Percentiles rank a stretch among this genome's conserved stretches.
Conservation (phyloP, 495 filamentous ascomycete species). For the Usnea hakonensis region DNA sequence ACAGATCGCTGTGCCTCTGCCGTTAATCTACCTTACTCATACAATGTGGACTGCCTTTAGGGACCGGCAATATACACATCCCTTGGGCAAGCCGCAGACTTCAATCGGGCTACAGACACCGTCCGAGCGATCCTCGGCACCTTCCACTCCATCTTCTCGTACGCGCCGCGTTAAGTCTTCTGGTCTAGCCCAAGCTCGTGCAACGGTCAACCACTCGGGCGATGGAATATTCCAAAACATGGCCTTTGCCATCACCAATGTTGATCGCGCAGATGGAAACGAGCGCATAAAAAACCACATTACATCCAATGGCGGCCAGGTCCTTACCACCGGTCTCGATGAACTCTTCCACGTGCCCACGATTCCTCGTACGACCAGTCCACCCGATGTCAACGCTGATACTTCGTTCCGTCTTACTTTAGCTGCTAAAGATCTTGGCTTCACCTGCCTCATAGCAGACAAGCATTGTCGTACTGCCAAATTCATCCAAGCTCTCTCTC, state of each 20-base stretch:
- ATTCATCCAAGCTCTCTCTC: conserved; percentile 89
- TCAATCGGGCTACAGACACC: conserved; percentile 33
- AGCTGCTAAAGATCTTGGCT: conserved; percentile 53
- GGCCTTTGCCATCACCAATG: conserved; percentile 73
- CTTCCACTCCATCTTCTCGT: conserved; percentile 37
- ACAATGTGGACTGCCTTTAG: conserved; percentile 45
- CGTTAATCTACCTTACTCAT: conserved; percentile 42
- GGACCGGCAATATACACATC: conserved; percentile 35
- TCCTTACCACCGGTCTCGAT: conserved; percentile 74
- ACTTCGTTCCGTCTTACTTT: conserved; percentile 40
- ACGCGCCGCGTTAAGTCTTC: conserved; percentile 31
- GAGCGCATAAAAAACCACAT: conserved; percentile 48
- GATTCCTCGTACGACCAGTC: conserved; percentile 27
- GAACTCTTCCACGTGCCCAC: conserved; percentile 62
- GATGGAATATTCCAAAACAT: conserved; percentile 59
- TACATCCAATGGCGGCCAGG: conserved; percentile 55
- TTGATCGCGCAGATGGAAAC: conserved; percentile 36
- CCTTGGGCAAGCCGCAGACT: conserved; percentile 18
- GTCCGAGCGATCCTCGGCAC: conserved; percentile 36
- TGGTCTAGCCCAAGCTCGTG: conserved; percentile 1
- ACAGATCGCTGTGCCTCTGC: conserved; percentile 39
- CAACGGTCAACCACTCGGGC: conserved; percentile 2
- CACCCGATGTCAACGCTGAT: conserved; percentile 22
- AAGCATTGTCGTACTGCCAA: conserved; percentile 82
- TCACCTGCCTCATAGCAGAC: conserved; percentile 79